Evolutionary conservation across 2,329 filamentous ascomycete genomes (phyloP).

Genomic region (Scedosporium minutisporum): DNA sequence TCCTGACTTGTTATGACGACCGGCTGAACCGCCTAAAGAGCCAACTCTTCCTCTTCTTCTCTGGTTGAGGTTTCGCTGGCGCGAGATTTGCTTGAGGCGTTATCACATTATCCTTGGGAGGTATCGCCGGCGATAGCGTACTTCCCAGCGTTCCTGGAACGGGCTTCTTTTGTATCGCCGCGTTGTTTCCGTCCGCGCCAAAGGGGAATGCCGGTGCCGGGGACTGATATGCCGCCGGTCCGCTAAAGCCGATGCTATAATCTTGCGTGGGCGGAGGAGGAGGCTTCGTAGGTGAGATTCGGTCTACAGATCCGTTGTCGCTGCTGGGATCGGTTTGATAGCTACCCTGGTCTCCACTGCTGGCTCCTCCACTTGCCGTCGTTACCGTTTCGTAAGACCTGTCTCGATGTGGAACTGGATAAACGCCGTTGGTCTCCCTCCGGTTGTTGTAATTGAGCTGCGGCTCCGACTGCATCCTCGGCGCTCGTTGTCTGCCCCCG

Average conservation of each 20-base stretch:
- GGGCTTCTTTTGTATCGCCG: conserved; percentile 3
- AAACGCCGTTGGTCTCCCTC: conserved; percentile 34
- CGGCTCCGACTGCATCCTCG: conserved; percentile 36
- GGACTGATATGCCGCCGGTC: conserved; percentile 31
- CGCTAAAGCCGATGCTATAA: conserved; percentile 53
- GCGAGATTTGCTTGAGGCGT: conserved; percentile 13
- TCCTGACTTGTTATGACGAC: conserved; percentile 18
- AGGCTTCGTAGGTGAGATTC: conserved; percentile 48
- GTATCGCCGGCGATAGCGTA: background rate
- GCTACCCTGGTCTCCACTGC: conserved; percentile 61
- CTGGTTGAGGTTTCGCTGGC: conserved; percentile 24
- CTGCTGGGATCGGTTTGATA: conserved; percentile 87
- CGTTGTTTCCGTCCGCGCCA: conserved; percentile 14
- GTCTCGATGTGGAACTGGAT: conserved; percentile 54
- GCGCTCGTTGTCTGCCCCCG: conserved; percentile 12
- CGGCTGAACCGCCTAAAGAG: conserved; percentile 75
- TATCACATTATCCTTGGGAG: conserved; percentile 1
- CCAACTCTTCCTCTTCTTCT: conserved; percentile 90
- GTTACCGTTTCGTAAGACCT: conserved; percentile 81
- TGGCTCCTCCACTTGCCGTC: conserved; percentile 64
- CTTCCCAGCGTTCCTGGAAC: background rate
- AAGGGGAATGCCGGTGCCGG: conserved; percentile 28
- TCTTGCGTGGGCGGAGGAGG: conserved; percentile 44
- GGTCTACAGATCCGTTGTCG: conserved; percentile 85
- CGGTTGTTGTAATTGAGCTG: conserved; percentile 28